Evolutionary conservation across 2,329 filamentous ascomycete species (phyloP), one percentile per base, ranked within the genome.

Genomic region (Calonectria crousiana): DNA sequence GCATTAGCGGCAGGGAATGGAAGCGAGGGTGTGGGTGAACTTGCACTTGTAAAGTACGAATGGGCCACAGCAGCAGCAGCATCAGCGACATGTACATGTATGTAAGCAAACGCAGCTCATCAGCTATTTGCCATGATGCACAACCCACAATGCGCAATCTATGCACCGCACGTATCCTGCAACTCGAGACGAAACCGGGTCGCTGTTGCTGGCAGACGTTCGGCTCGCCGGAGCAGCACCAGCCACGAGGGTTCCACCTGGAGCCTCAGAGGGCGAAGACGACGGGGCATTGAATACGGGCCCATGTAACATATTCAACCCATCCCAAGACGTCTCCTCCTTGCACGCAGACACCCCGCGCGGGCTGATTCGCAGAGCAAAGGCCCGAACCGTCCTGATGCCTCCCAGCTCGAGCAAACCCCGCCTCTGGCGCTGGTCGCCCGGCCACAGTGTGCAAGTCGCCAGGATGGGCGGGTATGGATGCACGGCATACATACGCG

Each of bases 401-500:
- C n/a, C 6, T 18, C 18, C 41, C 41, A 44, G 41, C 6, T n/a
- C n/a, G n/a, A 23, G n/a, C 44, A 13, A n/a, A n/a, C 53, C 52
- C 30, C 30, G 38, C 14, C 41, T 23, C 26, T 20, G 20, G 44
- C 10, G 30, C 23, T 36, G 26, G 28, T 41, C 60, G 71, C 71
- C 71, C 71, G 71, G 66, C 66, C 36, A 66, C 6, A 68, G 71
- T 73, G 71, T 34, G 38, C n/a, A 23, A 64, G 34, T 52, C 26
- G 23, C 26, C 6, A 52, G 34, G 3, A 41, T 30, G 28, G 44
- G 9, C 23, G 30, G 53, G 30, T 26, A 41, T 51, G 60, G 69
- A 72, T 74, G 73, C 73, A 74, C 58, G 41, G 49, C 73, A 74
- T 74, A 60, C 32, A 13, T 18, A 47, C 44, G 20, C 38, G 18